Evolutionary conservation across 192 early-diverging fungal genomes (phyloP).

Genomic region (Mortierella antarctica): DNA sequence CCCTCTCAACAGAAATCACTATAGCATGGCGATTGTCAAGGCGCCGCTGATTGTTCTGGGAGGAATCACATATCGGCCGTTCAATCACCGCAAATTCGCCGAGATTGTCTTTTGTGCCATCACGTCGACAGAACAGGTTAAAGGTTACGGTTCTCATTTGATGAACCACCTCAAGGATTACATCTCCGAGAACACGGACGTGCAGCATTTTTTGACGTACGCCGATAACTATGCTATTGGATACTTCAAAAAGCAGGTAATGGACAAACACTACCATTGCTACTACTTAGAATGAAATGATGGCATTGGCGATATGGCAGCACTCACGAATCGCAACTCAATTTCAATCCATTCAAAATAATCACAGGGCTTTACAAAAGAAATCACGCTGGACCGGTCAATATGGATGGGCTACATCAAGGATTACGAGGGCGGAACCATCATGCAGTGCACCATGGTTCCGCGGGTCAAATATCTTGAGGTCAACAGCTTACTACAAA

Average conservation of each 20-base stretch:
- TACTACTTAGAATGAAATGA: not conserved
- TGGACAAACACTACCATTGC: not conserved
- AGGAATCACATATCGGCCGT: slow-evolving; percentile 96
- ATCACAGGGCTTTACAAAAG: slow-evolving; percentile 90
- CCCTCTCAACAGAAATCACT: slow-evolving; percentile 74
- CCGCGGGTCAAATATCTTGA: slow-evolving; percentile 89
- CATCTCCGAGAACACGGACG: slow-evolving; percentile 75
- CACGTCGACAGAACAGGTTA: slow-evolving; percentile 89
- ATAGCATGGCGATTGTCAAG: slow-evolving; percentile 82
- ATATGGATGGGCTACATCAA: slow-evolving; percentile 99
- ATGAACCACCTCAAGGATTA: slow-evolving; percentile 98
- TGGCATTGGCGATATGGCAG: not conserved
- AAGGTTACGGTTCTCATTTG: slow-evolving; percentile 96
- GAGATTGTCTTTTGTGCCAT: slow-evolving; percentile 99
- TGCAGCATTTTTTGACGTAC: slow-evolving; percentile 94
- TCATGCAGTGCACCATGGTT: slow-evolving; percentile 97
- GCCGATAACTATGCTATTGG: slow-evolving; percentile 99
- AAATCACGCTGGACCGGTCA: slow-evolving; percentile 92
- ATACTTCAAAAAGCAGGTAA: slow-evolving; percentile 96
- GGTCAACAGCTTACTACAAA: slow-evolving; percentile 75
- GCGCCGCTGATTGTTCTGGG: slow-evolving; percentile 78
- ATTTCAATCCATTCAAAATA: not conserved
- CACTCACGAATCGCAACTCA: slow-evolving; percentile 8
- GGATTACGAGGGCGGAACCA: slow-evolving; percentile 98
- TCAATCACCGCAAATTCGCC: slow-evolving; percentile 88